Evolutionary conservation across 2,329 filamentous ascomycete species (phyloP), one percentile per base, ranked within the genome.

Genomic region (Fusarium sacchari): DNA sequence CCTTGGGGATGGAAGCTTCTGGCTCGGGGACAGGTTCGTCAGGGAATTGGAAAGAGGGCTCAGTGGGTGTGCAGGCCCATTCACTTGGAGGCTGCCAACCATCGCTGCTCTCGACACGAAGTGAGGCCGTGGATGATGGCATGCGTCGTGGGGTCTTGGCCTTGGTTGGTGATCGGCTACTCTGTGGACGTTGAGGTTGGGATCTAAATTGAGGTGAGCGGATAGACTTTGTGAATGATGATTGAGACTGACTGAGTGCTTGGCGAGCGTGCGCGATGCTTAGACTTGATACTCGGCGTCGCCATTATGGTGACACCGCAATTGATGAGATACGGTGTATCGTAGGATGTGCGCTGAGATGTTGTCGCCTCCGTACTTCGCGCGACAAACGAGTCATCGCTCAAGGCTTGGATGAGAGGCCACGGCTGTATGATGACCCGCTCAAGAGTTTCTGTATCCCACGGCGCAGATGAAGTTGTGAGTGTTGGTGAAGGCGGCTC

Each of bases 301-400:
- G 72, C 72, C 17, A 65, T 61, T 20, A 73, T 73, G 7, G 65
- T 73, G 11, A 75, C 72, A 17, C 73, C 69, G 8, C 72, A 75
- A 5, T 56, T 71, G 15, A 75, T 46, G 26, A 71, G 53, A n/a
- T 43, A 59, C 1, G 60, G 47, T 3, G 39, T 28, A 7, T 75
- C 72, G 14, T 28, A 24, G 3, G 50, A 32, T 17, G 64, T 73
- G 14, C 72, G 69, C 1, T 43, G 24, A 20, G 52, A 53, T 7
- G 59, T 67, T 1, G 65, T 75, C 6, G 71, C 60, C 43, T 75
- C 69, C 7, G 72, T 75, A n/a, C 72, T 75, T 26, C 72, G 60
- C 1, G 66, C 66, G 18, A 75, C 17, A 36, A 73, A 75, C 0
- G 72, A 75, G 11, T 72, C 72, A 18, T 73, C 59, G 12, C 69